Evolutionary conservation across 352 stramenopile species (phyloP), one percentile per base, ranked within the genome.

Genomic region (Phytophthora cactorum): DNA sequence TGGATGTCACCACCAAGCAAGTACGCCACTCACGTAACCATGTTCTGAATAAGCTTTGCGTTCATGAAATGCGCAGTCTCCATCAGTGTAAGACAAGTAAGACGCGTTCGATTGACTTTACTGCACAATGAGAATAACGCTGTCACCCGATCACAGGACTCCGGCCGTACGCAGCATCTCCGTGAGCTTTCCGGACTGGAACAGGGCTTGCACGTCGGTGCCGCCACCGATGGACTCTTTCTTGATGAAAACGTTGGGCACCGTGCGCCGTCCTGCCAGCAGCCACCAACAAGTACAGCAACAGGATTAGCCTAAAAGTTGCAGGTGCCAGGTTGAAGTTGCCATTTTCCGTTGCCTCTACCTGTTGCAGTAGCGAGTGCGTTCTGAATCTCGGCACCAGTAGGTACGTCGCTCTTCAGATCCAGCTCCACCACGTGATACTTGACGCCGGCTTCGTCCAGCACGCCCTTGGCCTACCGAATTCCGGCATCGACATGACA

Each of bases 201-300:
- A 88, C 12, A 97, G 84, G 32, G 73, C 78, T 58, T 98, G 83
- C n/a, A 94, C 93, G 63, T 98, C 93, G 57, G 98, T 95, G 63
- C 97, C 97, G 22, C 97, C 97, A 52, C 97, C 97, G 47, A 99
- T 83, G 43, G 93, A 95, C 45, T 95, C 77, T 61, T 95, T 94
- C 58, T 93, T 93, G 46, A 99, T 86, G 77, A 99, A 99, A 25
- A 99, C 95, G 70, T 99, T 98, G 2, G 97, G 97, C 44, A 99
- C 96, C 5, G 93, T 98, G 50, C 84, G 79, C 52, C 98, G 92
- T 55, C 93, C 95, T 77, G 82, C 11, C n/a, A 43, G 7, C 22
- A 41, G 34, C 4, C 50, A 36, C 14, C 22, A 28, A 52, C 9
- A 47, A 63, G 5, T 6, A 52, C 45, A 34, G 22, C 22, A 22